Percentiles rank a stretch among this genome's conserved stretches.
Conservation (phyloP, 306 rosid species). For the Albizia julibrissin region DNA sequence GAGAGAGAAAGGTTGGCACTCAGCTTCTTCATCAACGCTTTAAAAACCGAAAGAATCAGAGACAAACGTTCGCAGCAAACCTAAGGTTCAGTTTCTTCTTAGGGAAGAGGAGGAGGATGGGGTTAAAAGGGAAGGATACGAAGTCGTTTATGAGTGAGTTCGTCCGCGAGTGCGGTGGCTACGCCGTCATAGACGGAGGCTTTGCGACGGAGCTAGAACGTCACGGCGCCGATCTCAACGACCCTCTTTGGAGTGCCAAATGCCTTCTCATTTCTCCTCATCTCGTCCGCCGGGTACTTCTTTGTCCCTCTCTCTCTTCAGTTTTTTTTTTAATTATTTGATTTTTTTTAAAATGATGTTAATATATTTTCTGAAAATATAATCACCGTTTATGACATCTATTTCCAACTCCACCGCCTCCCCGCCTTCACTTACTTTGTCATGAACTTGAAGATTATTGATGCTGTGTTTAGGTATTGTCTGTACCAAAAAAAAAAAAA, state of each 20-base stretch:
- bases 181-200: conserved; percentile 81
- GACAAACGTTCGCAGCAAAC: not conserved
- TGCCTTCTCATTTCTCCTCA: conserved; percentile 81
- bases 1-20: not conserved
- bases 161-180: conserved; percentile 63
- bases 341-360: too few relatives aligned
- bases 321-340: too few relatives aligned
- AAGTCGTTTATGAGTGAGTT: conserved; percentile 52
- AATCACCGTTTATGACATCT: not conserved
- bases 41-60: not conserved
- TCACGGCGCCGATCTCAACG: conserved; percentile 86
- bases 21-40: not conserved
- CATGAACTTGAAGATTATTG: not conserved
- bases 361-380: not conserved
- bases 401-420: not conserved
- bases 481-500: too few relatives aligned
- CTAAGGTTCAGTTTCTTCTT: not conserved
- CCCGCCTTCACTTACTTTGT: not conserved
- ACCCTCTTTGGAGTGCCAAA: conserved; percentile 95
- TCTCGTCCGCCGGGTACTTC: conserved; percentile 75
- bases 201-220: conserved; percentile 93
- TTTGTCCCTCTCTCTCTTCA: not conserved
- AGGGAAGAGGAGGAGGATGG: conserved; percentile 16
- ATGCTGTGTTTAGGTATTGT: not conserved
- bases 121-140: conserved; percentile 30